Conservation (phyloP, 2,329 filamentous ascomycete species). For the Fusarium tupiense region DNA sequence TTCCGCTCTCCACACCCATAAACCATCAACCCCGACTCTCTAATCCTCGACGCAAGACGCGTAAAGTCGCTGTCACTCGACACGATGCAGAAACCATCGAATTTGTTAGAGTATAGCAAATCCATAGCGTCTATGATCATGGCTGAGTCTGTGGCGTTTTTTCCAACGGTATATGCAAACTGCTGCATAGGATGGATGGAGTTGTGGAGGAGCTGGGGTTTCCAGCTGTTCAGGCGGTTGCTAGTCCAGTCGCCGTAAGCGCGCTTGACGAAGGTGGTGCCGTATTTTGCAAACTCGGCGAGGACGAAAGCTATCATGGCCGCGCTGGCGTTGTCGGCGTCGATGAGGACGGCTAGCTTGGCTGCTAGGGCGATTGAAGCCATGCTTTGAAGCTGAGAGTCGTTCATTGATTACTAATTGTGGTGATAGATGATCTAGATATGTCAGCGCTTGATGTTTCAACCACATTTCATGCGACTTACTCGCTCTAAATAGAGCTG, state of each 20-base stretch:
- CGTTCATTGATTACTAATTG: too few species aligned
- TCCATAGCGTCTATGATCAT: constrained; percentile 54
- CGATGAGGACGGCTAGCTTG: constrained; percentile 48
- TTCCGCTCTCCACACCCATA: constrained; percentile 49
- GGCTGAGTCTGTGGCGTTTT: constrained; percentile 49
- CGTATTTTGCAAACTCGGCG: constrained; percentile 48
- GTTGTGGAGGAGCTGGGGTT: constrained; percentile 43
- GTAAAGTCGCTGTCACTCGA: constrained; percentile 52
- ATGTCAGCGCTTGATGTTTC: too few species aligned
- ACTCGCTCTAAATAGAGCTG: not conserved
- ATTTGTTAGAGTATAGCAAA: constrained; percentile 46
- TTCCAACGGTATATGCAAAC: constrained; percentile 49
- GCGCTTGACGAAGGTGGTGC: constrained; percentile 44
- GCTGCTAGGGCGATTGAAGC: not conserved
- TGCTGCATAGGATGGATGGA: constrained; percentile 51
- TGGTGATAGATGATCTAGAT: not conserved
- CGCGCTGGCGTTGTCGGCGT: constrained; percentile 46
- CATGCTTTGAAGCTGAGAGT: not conserved
- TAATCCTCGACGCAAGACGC: constrained; percentile 47
- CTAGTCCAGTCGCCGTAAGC: constrained; percentile 51
- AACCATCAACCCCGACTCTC: constrained; percentile 33
- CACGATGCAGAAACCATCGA: constrained; percentile 48
- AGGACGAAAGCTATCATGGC: constrained; percentile 35
- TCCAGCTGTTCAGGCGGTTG: constrained; percentile 43
- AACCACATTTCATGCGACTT: not conserved